Evolutionary conservation across 768 basidiomycete genomes (phyloP), one percentile per base, ranked within the genome.

Genomic region (Imleria badia): DNA sequence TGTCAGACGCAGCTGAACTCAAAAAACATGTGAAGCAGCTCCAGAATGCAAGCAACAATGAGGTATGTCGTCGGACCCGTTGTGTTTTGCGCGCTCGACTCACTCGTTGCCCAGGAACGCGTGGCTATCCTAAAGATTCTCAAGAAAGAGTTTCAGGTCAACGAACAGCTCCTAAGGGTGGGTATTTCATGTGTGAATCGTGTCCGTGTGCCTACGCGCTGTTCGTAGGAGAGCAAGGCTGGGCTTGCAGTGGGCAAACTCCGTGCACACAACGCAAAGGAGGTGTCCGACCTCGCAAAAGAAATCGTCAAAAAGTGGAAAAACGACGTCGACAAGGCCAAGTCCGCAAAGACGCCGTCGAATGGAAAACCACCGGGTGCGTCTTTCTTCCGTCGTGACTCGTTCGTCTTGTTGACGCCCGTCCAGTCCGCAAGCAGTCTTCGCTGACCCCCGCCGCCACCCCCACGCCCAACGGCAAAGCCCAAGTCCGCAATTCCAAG

Each of bases 301-400:
- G 92, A 93, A 60, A 76, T 95, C 42, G 94, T 97, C 45, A 91
- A 86, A 72, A 89, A 87, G 65, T 97, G 94, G 94, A 95, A 95
- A 73, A 80, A 75, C 30, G 87, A 87, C 56, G 94, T 96, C 33
- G 92, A 94, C 55, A 85, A 83, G 63, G 81, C 80, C 0, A 83
- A 84, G 55, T 71, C 74, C 8, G 67, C 61, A 6, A 69, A 65
- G 48, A 17, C 48, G 1, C 13, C 42, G 38, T 11, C 48, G 61
- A 58, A 62, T 26, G 47, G 65, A 48, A 66, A 76, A 51, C 60
- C 61, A 31, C 67, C 71, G 61, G 78, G 79, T 78, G 64, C 59
- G 79, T 67, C 30, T 14, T 20, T 20, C 6, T 14, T 7, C 10
- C 10, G 17, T 14, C 45, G 33, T 46, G 22, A n/a, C n/a, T 6